Evolutionary conservation across 208 protist genomes (phyloP).

Genomic region (Crithidia expoeki): DNA sequence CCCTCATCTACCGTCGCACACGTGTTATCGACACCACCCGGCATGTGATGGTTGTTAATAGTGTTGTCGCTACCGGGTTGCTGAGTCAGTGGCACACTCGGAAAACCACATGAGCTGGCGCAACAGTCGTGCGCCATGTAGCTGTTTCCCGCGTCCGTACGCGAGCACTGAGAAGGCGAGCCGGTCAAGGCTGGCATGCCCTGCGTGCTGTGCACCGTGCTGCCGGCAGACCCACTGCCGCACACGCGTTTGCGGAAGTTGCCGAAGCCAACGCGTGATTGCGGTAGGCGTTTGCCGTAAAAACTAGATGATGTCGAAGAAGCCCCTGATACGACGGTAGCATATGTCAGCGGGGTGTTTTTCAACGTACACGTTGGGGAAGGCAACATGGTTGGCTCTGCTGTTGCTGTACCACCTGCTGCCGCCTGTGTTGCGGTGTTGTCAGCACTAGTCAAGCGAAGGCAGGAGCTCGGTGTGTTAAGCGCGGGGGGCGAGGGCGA

Average conservation of each 20-base stretch:
- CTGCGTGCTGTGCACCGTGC: constrained; percentile 7
- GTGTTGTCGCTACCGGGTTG: not conserved
- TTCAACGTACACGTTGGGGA: not conserved
- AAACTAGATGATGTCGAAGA: constrained; percentile 4
- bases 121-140: not conserved
- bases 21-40: not conserved
- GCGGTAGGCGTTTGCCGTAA: constrained; percentile 30
- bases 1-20: not conserved
- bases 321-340: constrained; percentile 18
- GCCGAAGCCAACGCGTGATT: constrained; percentile 30
- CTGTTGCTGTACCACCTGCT: not conserved
- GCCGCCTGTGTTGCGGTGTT: not conserved
- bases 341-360: constrained; percentile 22
- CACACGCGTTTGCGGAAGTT: constrained; percentile 19
- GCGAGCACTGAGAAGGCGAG: not conserved
- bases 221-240: not conserved
- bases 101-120: constrained; percentile 14
- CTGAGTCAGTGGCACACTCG: constrained; percentile 9
- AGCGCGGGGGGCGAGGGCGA: too few relatives aligned
- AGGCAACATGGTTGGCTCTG: not conserved
- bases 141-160: not conserved
- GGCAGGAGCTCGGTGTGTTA: not conserved
- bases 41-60: not conserved
- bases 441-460: too few relatives aligned
- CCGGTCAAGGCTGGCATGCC: constrained; percentile 3